A percentile compares a stretch with the other conserved stretches of the same genome.
These are phyloP conservation scores for Xylaria sp. DNA, from an alignment of 2,329 filamentous ascomycete species.

Conservation along the genomic window DNA sequence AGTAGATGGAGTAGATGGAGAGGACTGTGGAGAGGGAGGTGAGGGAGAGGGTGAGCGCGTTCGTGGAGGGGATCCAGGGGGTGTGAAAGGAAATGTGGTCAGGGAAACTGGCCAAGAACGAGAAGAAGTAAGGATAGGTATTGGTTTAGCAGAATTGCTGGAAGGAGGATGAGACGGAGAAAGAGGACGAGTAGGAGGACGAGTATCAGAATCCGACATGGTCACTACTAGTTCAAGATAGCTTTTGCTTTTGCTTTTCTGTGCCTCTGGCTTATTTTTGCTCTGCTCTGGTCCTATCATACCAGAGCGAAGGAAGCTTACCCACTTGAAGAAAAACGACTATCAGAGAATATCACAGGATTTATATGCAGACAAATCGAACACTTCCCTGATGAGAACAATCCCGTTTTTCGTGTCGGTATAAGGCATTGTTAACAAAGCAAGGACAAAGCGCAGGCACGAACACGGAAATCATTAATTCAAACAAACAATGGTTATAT, in stretches of 20 bases:
- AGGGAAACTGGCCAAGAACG: neutral
- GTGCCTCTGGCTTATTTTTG: neutral
- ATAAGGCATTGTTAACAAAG: neutral
- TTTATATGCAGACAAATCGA: neutral
- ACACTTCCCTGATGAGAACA: neutral
- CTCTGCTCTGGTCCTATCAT: too few relatives aligned
- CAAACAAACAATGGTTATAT: neutral
- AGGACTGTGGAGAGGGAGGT: too few relatives aligned
- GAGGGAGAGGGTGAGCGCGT: too few relatives aligned
- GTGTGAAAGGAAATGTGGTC: neutral
- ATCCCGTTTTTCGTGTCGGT: neutral
- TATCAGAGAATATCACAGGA: too few relatives aligned
- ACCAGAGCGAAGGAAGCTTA: neutral
- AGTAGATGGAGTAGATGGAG: neutral
- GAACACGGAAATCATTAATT: neutral
- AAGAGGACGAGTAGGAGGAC: neutral
- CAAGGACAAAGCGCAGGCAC: neutral
- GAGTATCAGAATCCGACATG: neutral
- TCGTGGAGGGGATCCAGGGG: neutral
- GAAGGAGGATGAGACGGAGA: neutral
- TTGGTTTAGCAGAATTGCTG: neutral
- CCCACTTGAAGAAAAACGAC: neutral
- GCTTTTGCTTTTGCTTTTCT: neutral
- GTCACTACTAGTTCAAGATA: neutral
- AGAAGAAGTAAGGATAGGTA: neutral